Conservation (phyloP, 2,329 filamentous ascomycete species). For the Penicillium sp. region DNA sequence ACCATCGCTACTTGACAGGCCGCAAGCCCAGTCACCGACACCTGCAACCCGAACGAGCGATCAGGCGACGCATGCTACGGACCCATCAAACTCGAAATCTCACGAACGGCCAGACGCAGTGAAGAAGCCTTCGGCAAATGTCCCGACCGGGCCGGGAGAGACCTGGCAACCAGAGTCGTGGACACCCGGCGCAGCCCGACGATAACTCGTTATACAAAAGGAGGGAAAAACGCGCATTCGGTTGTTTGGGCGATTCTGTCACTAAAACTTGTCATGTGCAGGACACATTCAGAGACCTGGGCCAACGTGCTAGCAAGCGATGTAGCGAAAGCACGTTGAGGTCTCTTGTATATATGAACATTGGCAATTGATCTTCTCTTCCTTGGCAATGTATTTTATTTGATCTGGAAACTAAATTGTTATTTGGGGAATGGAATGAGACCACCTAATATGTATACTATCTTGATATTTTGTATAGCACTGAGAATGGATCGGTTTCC, state of each 20-base stretch:
- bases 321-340: background rate
- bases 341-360: background rate
- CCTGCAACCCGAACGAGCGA: constrained; percentile 44
- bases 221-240: background rate
- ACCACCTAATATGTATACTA: background rate
- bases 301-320: background rate
- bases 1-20: constrained; percentile 56
- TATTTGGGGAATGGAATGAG: background rate
- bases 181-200: constrained; percentile 47
- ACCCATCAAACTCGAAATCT: constrained; percentile 24
- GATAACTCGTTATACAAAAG: constrained; percentile 20
- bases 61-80: constrained; percentile 32
- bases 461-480: background rate
- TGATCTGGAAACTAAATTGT: background rate
- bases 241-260: background rate
- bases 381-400: background rate
- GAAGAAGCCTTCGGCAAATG: constrained; percentile 57
- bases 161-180: constrained; percentile 66
- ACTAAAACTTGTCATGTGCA: background rate
- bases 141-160: constrained; percentile 56
- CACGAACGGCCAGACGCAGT: constrained; percentile 24
- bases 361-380: background rate
- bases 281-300: background rate
- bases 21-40: constrained; percentile 46
- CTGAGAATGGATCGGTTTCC: background rate